Percentiles rank a stretch among this genome's conserved stretches.
phyloP scores from a whole-genome alignment of 257 asterid genomes.

The Echium plantagineum region DNA sequence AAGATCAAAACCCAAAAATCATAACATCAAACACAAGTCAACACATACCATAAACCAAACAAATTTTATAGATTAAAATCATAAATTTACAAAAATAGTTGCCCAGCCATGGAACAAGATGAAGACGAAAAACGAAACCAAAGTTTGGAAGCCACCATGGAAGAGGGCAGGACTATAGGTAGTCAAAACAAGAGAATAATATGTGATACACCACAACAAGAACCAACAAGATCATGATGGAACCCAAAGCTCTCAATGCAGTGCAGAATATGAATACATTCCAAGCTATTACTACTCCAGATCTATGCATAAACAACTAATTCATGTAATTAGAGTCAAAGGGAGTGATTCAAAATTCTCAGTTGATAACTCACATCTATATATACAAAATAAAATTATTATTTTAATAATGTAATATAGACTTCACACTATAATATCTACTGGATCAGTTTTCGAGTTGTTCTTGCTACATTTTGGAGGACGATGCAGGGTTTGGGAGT shows the following conservation, averaged over 20 bases:
- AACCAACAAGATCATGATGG: conserved; percentile 90
- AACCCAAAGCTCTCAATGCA: conserved; percentile 84
- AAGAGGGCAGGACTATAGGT: conserved; percentile 72
- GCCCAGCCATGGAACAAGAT: conserved; percentile 73
- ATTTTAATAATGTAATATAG: no score
- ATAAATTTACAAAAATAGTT: conserved; percentile 14
- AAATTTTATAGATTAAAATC: not conserved
- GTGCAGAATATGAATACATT: conserved; percentile 95
- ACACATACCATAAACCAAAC: not conserved
- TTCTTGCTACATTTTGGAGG: no score
- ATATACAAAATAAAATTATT: no score
- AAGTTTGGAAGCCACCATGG: conserved; percentile 61
- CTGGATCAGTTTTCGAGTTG: no score
- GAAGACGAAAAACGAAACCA: conserved; percentile 48
- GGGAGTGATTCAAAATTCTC: no score
- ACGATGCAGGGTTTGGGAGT: no score
- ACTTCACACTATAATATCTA: no score
- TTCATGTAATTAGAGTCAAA: no score
- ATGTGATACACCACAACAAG: conserved; percentile 39
- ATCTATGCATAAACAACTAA: conserved; percentile 62
- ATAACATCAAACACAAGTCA: not conserved
- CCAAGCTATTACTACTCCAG: conserved; percentile 99
- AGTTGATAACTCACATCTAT: no score
- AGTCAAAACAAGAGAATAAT: conserved; percentile 76
- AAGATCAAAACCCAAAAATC: not conserved